Evolutionary conservation across 2,329 filamentous ascomycete genomes (phyloP).

Genomic region (Diaporthe eres): DNA sequence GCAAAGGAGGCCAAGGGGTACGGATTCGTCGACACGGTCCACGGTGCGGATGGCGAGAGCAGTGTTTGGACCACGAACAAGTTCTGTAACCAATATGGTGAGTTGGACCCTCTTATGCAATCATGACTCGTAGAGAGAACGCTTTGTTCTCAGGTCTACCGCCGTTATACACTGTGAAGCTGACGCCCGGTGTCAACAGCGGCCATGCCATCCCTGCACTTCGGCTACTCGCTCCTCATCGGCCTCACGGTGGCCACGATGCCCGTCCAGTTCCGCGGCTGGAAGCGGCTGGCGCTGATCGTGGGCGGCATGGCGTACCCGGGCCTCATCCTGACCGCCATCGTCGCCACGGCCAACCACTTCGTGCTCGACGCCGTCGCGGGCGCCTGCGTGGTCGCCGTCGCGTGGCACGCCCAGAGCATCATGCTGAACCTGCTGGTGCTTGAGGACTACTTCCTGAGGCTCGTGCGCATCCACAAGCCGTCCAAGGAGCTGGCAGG

Average conservation of each 20-base stretch:
- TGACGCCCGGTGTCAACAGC: constrained; percentile 55
- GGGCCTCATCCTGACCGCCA: constrained; percentile 74
- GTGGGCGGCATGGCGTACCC: constrained; percentile 74
- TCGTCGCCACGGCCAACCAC: constrained; percentile 81
- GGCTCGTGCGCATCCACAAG: constrained; percentile 75
- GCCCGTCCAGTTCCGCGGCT: constrained; percentile 69
- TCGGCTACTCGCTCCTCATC: constrained; percentile 81
- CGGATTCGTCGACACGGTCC: constrained; percentile 74
- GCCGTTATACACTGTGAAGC: neutral
- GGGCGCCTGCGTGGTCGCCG: constrained; percentile 73
- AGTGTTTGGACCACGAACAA: constrained; percentile 81
- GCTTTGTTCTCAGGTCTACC: neutral
- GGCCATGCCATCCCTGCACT: constrained; percentile 83
- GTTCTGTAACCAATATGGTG: constrained; percentile 83
- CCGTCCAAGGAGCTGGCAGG: constrained; percentile 52
- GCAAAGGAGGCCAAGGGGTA: constrained; percentile 72
- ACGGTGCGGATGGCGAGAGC: constrained; percentile 68
- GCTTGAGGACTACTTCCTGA: constrained; percentile 78
- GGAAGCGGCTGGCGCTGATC: constrained; percentile 62
- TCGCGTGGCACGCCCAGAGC: constrained; percentile 72
- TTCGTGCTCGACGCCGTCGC: constrained; percentile 80
- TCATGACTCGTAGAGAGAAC: neutral
- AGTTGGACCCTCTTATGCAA: constrained; percentile 45
- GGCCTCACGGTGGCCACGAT: constrained; percentile 78
- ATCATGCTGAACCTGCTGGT: constrained; percentile 74